These are phyloP conservation scores for Erucastrum elatum DNA, from an alignment of 345 rosid genomes.

Conservation along the genomic window DNA sequence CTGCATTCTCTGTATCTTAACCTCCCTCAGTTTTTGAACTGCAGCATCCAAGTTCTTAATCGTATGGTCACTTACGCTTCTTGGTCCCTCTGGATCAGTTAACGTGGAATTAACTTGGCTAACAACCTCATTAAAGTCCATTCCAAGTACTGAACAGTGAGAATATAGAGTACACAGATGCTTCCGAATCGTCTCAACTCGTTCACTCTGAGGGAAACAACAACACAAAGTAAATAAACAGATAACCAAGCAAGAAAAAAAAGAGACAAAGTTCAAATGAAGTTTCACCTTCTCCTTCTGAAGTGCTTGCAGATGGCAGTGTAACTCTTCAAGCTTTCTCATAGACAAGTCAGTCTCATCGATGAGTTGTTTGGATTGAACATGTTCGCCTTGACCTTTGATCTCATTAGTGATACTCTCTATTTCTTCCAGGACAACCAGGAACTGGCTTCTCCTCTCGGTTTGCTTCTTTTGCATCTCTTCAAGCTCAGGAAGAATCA, in stretches of 20 bases:
- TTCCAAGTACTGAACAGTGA: constrained; percentile 57
- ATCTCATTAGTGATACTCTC: constrained; percentile 59
- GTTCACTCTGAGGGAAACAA: constrained; percentile 55
- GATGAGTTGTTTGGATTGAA: constrained; percentile 34
- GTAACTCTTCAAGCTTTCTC: constrained; percentile 76
- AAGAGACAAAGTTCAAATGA: neutral
- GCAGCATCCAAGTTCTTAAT: constrained; percentile 53
- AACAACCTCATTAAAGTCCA: constrained; percentile 61
- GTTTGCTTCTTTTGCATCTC: constrained; percentile 78
- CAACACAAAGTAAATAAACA: neutral
- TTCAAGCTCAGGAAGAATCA: constrained; percentile 76
- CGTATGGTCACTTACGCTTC: constrained; percentile 57
- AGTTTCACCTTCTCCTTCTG: constrained; percentile 49
- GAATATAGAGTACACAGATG: constrained; percentile 40
- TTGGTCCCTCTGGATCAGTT: constrained; percentile 53
- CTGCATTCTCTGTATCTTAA: constrained; percentile 87
- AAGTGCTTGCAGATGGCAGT: constrained; percentile 48
- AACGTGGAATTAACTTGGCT: constrained; percentile 59
- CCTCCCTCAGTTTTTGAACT: constrained; percentile 25
- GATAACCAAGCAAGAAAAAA: neutral
- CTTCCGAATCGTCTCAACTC: constrained; percentile 59
- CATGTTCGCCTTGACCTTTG: constrained; percentile 45
- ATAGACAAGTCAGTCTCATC: constrained; percentile 80
- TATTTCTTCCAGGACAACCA: constrained; percentile 60
- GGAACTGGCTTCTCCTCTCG: constrained; percentile 81